Evolutionary conservation across 2,329 filamentous ascomycete species (phyloP).

Genomic region (Endocalyx cinctus): DNA sequence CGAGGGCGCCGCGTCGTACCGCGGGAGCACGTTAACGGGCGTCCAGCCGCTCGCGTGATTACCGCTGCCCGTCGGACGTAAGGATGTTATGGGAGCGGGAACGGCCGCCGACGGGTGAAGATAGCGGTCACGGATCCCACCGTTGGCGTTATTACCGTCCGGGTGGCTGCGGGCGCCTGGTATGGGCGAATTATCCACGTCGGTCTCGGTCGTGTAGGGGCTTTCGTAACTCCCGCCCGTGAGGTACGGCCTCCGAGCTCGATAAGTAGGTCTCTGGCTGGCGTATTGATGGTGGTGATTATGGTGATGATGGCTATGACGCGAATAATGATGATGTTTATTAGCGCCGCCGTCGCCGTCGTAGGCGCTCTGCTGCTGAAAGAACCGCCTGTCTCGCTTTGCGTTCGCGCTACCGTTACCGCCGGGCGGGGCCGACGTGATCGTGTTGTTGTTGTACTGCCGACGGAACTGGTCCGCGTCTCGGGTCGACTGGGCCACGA

Average conservation of each 20-base stretch:
- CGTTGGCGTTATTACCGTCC: no score
- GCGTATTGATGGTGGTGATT: no score
- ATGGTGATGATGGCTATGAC: no score
- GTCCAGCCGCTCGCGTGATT: constrained; percentile 22
- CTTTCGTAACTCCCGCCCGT: constrained; percentile 23
- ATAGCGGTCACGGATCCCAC: constrained; percentile 15
- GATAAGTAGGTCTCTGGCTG: constrained; percentile 17
- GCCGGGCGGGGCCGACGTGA: neutral
- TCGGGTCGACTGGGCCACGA: constrained; percentile 48
- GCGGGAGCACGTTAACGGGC: constrained; percentile 18
- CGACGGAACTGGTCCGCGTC: constrained; percentile 43
- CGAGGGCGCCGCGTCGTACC: constrained; percentile 17
- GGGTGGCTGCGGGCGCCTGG: constrained; percentile 17
- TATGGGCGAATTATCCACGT: constrained; percentile 30
- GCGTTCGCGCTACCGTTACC: constrained; percentile 1
- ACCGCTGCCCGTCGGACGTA: constrained; percentile 2
- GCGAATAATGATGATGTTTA: no score
- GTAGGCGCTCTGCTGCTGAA: no score
- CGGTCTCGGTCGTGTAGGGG: constrained; percentile 37
- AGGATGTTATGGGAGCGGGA: constrained; percentile 5
- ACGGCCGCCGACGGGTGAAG: constrained; percentile 15
- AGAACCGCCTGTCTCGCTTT: no score
- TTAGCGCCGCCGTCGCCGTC: constrained; percentile 12
- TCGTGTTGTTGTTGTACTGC: constrained; percentile 23
- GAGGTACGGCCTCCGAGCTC: constrained; percentile 23